phyloP scores from a whole-genome alignment of 1,139 yeast species.

The Candida dubliniensis region DNA sequence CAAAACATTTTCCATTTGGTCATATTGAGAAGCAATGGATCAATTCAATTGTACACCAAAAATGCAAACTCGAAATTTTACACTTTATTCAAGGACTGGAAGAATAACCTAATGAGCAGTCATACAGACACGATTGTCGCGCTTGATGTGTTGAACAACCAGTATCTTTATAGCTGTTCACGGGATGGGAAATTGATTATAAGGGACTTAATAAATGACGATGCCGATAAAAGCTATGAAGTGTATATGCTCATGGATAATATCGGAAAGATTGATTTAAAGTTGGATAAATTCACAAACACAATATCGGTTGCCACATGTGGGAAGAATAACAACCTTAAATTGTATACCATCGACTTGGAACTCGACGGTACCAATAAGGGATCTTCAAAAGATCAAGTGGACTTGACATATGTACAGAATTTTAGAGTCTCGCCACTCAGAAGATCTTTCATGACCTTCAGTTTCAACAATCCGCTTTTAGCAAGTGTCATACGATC shows the following conservation, averaged over 20 bases:
- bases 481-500: not conserved
- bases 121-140: constrained; percentile 23
- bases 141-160: constrained; percentile 28
- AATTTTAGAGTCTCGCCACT: constrained; percentile 8
- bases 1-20: constrained; percentile 25
- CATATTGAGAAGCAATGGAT: constrained; percentile 29
- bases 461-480: constrained; percentile 8
- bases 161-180: constrained; percentile 45
- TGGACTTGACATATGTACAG: constrained; percentile 6
- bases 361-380: not conserved
- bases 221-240: constrained; percentile 32
- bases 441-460: constrained; percentile 15
- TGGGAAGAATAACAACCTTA: constrained; percentile 48
- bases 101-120: constrained; percentile 19
- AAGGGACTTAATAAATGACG: constrained; percentile 46
- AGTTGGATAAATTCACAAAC: constrained; percentile 11
- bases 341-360: constrained; percentile 24
- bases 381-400: not conserved
- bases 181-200: constrained; percentile 43
- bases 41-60: constrained; percentile 33
- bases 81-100: constrained; percentile 39
- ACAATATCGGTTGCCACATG: constrained; percentile 34
- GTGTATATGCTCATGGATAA: constrained; percentile 35
- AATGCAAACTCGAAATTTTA: constrained; percentile 11
- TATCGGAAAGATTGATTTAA: constrained; percentile 34